These are phyloP conservation scores for Plasmodium cynomolgi DNA, from an alignment of 169 alveolate species.

Conservation along the genomic window DNA sequence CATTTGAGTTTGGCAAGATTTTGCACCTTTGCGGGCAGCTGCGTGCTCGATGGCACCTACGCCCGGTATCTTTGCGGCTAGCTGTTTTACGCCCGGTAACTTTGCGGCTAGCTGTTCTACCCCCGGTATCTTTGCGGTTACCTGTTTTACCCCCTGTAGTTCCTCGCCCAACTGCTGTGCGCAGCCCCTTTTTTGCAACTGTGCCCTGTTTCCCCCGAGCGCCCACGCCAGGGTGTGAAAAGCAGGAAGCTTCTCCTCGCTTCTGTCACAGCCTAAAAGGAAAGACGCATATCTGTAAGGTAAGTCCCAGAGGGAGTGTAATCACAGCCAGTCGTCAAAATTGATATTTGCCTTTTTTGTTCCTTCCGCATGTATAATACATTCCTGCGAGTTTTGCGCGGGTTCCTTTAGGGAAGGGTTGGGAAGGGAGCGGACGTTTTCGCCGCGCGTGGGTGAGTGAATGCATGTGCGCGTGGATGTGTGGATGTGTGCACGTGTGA, in stretches of 20 bases:
- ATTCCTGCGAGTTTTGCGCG: neutral
- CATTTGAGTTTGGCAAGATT: neutral
- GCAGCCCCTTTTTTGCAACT: neutral
- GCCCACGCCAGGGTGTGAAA: neutral
- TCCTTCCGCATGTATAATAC: neutral
- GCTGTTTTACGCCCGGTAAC: too few species aligned
- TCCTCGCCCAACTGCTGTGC: too few species aligned
- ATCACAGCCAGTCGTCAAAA: constrained; percentile 65
- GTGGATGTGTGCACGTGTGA: neutral
- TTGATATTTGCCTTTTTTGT: constrained; percentile 14
- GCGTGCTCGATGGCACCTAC: neutral
- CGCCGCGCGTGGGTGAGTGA: neutral
- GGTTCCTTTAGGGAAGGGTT: constrained; percentile 10
- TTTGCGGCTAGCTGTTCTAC: too few species aligned
- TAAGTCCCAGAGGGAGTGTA: neutral
- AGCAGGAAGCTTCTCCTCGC: neutral
- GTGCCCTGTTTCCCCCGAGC: neutral
- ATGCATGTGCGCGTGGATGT: neutral
- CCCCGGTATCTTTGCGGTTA: too few species aligned
- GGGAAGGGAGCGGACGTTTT: neutral
- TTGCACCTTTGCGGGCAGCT: neutral
- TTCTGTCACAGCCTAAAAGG: neutral
- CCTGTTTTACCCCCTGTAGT: neutral
- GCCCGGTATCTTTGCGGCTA: neutral
- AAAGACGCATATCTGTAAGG: neutral